phyloP scores from a whole-genome alignment of 768 basidiomycete species.

The Trametes cinnabarina region DNA sequence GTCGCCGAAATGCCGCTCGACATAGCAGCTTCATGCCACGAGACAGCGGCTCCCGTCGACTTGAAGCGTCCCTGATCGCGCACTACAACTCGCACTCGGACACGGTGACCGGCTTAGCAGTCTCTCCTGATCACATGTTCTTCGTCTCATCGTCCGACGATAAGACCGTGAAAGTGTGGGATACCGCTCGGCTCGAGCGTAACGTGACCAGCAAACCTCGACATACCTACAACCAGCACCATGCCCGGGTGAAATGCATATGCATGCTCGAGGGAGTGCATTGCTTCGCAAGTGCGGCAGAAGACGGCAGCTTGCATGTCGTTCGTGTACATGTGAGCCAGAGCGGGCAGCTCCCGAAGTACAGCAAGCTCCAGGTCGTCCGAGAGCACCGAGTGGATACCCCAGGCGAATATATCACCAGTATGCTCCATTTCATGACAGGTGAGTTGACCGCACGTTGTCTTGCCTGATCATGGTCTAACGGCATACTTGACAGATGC shows the following conservation, averaged over 20 bases:
- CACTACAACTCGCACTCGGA: constrained; percentile 84
- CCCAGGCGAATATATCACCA: constrained; percentile 77
- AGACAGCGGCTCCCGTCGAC: constrained; percentile 56
- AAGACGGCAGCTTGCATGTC: constrained; percentile 80
- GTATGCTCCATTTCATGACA: constrained; percentile 77
- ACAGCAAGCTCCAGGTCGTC: constrained; percentile 74
- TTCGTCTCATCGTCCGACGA: constrained; percentile 94
- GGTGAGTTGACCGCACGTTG: constrained; percentile 46
- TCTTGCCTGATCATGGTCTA: constrained; percentile 3
- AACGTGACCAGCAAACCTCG: constrained; percentile 83
- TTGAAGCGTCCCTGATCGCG: constrained; percentile 79
- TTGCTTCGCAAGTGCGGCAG: constrained; percentile 85
- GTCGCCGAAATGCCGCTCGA: constrained; percentile 71
- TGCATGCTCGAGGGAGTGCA: constrained; percentile 85
- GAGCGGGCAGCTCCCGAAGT: constrained; percentile 74
- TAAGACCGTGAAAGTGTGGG: constrained; percentile 91
- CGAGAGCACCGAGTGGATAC: constrained; percentile 76
- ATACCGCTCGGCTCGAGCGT: constrained; percentile 87
- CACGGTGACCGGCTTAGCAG: constrained; percentile 73
- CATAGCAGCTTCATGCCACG: constrained; percentile 60
- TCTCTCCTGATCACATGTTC: constrained; percentile 92
- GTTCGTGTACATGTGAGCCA: constrained; percentile 77
- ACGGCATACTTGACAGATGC: constrained; percentile 43
- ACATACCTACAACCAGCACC: constrained; percentile 54
- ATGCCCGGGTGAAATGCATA: constrained; percentile 64